These are phyloP conservation scores for Rhodomyrtus tomentosa DNA, from an alignment of 345 rosid genomes.

Conservation along the genomic window DNA sequence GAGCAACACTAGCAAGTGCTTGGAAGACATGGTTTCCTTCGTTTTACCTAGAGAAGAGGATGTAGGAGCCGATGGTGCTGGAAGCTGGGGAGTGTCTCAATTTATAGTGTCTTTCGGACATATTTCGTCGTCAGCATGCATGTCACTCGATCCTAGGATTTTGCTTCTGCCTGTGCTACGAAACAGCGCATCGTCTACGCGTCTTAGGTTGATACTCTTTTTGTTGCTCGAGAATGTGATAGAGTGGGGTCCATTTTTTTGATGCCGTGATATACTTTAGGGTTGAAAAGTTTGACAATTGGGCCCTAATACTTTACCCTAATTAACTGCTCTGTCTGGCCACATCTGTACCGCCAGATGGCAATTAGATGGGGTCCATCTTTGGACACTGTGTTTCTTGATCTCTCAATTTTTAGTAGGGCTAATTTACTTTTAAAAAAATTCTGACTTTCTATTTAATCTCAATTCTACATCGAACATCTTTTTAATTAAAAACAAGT, in stretches of 20 bases:
- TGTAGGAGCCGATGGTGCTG: not conserved
- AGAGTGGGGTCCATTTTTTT: not conserved
- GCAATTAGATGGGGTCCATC: not conserved
- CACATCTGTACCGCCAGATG: not conserved
- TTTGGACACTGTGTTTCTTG: not conserved
- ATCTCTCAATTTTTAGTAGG: not conserved
- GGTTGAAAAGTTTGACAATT: not conserved
- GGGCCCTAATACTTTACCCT: not conserved
- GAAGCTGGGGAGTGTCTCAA: not conserved
- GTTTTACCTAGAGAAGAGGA: not conserved
- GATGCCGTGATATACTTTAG: not conserved
- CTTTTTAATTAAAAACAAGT: too few species aligned
- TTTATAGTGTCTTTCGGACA: not conserved
- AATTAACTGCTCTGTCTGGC: not conserved
- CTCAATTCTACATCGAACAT: too few species aligned
- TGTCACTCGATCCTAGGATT: not conserved
- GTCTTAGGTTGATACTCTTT: too few species aligned
- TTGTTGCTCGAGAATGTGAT: too few species aligned
- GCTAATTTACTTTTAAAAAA: too few species aligned
- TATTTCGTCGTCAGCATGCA: not conserved
- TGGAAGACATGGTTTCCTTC: not conserved
- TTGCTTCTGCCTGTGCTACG: not conserved
- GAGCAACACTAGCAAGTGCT: not conserved
- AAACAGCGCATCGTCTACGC: not conserved
- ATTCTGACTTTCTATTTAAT: too few species aligned